A percentile compares a stretch with the other conserved stretches of the same genome.
These are phyloP conservation scores for Aspergillus sergii DNA, from an alignment of 2,329 filamentous ascomycete species.

Conservation along the genomic window DNA sequence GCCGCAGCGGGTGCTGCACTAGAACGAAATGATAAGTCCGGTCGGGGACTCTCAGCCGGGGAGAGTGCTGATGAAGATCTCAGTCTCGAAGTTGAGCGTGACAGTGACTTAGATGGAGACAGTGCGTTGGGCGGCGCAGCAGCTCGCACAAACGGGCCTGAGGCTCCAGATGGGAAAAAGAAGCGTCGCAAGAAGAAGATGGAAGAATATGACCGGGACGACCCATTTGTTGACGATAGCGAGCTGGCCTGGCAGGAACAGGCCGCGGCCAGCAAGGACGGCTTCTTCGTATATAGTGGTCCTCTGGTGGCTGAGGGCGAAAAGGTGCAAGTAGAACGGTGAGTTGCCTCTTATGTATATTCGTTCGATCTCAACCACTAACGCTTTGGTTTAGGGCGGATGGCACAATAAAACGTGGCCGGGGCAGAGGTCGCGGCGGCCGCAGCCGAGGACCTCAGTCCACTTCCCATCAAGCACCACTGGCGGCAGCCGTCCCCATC, in stretches of 20 bases:
- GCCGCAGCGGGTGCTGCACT: slow-evolving; percentile 85
- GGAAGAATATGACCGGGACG: slow-evolving; percentile 68
- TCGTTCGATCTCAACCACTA: slow-evolving; percentile 13
- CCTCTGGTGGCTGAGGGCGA: slow-evolving; percentile 85
- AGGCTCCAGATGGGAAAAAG: slow-evolving; percentile 69
- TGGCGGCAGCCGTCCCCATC: slow-evolving; percentile 79
- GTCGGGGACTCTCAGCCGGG: slow-evolving; percentile 67
- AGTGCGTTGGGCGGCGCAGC: slow-evolving; percentile 44
- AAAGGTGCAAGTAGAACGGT: slow-evolving; percentile 69
- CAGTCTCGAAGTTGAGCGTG: slow-evolving; percentile 84
- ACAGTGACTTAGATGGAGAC: slow-evolving; percentile 56
- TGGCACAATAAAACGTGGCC: slow-evolving; percentile 67
- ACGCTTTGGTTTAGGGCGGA: slow-evolving; percentile 60
- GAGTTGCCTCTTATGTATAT: slow-evolving; percentile 29
- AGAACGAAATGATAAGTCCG: slow-evolving; percentile 71
- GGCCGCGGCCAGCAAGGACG: slow-evolving; percentile 89
- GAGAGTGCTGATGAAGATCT: slow-evolving; percentile 79
- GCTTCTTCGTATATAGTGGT: slow-evolving; percentile 97
- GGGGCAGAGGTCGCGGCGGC: slow-evolving; percentile 58
- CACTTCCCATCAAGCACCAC: slow-evolving; percentile 72
- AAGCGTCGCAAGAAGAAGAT: slow-evolving; percentile 71
- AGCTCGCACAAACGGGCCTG: slow-evolving; percentile 54
- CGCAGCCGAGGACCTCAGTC: slow-evolving; percentile 61
- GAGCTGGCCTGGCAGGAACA: slow-evolving; percentile 95
- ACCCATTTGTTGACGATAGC: slow-evolving; percentile 81